These are phyloP conservation scores for Striga asiatica DNA, from an alignment of 257 asterid species.

Conservation along the genomic window DNA sequence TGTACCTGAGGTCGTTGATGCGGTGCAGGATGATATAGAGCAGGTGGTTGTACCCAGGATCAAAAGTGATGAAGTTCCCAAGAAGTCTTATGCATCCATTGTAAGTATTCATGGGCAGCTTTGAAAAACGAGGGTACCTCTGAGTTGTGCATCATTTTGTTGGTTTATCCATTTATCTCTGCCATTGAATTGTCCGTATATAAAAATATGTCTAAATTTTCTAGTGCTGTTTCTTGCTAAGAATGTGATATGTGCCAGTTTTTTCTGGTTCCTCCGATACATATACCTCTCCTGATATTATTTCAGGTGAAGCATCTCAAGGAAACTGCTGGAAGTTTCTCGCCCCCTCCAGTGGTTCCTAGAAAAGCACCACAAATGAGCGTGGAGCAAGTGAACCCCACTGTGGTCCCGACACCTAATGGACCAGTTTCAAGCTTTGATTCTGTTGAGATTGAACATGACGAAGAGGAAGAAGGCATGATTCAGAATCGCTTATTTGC, in stretches of 20 bases:
- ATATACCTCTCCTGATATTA: conserved; percentile 8
- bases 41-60: conserved; percentile 38
- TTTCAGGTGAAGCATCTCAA: conserved; percentile 79
- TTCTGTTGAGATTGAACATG: conserved; percentile 40
- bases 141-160: neutral
- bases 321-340: conserved; percentile 46
- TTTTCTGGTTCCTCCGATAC: neutral
- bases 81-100: conserved; percentile 89
- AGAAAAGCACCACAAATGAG: conserved; percentile 38
- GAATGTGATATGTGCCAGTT: neutral
- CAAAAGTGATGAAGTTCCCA: conserved; percentile 54
- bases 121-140: neutral
- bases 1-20: conserved; percentile 70
- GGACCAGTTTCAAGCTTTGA: conserved; percentile 35
- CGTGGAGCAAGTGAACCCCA: conserved; percentile 36
- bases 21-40: conserved; percentile 37
- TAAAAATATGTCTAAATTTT: neutral
- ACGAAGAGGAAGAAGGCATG: conserved; percentile 77
- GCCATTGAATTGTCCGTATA: neutral
- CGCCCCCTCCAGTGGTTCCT: conserved; percentile 43
- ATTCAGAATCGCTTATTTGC: neutral
- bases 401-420: conserved; percentile 27
- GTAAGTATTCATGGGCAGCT: conserved; percentile 37
- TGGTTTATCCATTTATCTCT: neutral
- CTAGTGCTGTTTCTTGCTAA: no score